A percentile compares a stretch with the other conserved stretches of the same genome.
phyloP scores from a whole-genome alignment of 805 yeast genomes.

The Starmerella sirachaensis region DNA sequence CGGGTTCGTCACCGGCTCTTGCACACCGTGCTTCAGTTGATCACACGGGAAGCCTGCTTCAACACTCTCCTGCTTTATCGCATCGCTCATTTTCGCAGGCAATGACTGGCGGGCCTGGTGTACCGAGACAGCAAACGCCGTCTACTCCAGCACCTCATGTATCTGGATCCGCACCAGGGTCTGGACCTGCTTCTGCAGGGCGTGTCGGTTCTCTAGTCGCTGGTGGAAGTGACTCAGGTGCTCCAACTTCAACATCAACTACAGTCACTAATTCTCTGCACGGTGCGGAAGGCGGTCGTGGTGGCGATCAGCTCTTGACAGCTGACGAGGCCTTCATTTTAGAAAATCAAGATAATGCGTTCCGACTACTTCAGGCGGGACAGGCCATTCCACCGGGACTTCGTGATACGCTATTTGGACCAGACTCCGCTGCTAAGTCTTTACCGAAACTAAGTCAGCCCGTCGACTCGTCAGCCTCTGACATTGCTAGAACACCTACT shows the following conservation, averaged over 20 bases:
- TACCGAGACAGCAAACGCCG: slow-evolving; percentile 6
- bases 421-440: slow-evolving; percentile 6
- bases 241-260: background rate
- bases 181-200: no score
- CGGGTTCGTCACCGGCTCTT: slow-evolving; percentile 7
- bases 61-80: slow-evolving; percentile 11
- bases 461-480: no score
- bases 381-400: slow-evolving; percentile 12
- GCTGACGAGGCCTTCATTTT: slow-evolving; percentile 13
- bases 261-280: no score
- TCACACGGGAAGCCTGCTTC: slow-evolving; percentile 8
- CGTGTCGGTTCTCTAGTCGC: no score
- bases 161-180: no score
- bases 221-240: no score
- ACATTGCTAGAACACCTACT: no score
- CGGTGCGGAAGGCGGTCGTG: background rate
- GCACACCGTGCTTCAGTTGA: slow-evolving; percentile 3
- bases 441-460: slow-evolving; percentile 13
- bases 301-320: slow-evolving; percentile 12
- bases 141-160: no score
- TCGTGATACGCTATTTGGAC: slow-evolving; percentile 10
- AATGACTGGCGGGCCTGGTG: slow-evolving; percentile 7
- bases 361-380: slow-evolving; percentile 11
- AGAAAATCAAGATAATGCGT: slow-evolving; percentile 15
- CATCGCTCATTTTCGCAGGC: slow-evolving; percentile 6